Evolutionary conservation across 2,329 filamentous ascomycete genomes (phyloP), one percentile per base, ranked within the genome.

Genomic region (Aspergillus fructus): DNA sequence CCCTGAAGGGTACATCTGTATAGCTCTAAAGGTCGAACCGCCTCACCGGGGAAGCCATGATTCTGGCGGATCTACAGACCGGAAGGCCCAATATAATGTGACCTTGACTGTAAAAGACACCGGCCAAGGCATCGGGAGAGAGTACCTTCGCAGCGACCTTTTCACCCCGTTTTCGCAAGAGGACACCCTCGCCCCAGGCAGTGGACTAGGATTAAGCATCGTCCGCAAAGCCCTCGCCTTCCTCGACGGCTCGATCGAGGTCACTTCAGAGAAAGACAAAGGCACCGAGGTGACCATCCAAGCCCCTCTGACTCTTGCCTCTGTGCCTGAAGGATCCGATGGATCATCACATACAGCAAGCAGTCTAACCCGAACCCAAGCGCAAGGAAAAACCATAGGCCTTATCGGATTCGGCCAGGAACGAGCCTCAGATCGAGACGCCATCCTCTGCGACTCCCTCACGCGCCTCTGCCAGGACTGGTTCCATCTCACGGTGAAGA

Each of bases 131-230:
- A 71, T 71, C 62, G 70, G 67, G 8, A 58, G 66, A 34, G 64
- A 66, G 34, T 66, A 62, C 39, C 58, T 70, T 1, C 55, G 61
- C 7, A 62, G 69, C 50, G 58, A 66, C 42, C 61, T 70, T 12
- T 88, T 85, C 65, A 80, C 78, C 0, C 81, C 85, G 0, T 89
- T 88, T 60, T 72, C 78, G 0, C 85, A 88, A 58, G 85, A 88
- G 17, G 47, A 49, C 9, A 24, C 47, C 1, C 15, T 33, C 6
- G 19, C 34, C 3, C 47, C 33, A 8, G 47, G 33, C 2, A 33
- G 37, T 1, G 47, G 47, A 23, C 30, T 49, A 2, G 33, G 47
- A 4, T 23, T 49, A 17, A 33, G 24, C 23, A 17, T 49, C 12
- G 47, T 49, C 15, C 47, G 24, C 4, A 33, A 40, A 13, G 39